A percentile compares a stretch with the other conserved stretches of the same genome.
phyloP scores from a whole-genome alignment of 371 early-diverging fungal species.

The Synchytrium microbalum region DNA sequence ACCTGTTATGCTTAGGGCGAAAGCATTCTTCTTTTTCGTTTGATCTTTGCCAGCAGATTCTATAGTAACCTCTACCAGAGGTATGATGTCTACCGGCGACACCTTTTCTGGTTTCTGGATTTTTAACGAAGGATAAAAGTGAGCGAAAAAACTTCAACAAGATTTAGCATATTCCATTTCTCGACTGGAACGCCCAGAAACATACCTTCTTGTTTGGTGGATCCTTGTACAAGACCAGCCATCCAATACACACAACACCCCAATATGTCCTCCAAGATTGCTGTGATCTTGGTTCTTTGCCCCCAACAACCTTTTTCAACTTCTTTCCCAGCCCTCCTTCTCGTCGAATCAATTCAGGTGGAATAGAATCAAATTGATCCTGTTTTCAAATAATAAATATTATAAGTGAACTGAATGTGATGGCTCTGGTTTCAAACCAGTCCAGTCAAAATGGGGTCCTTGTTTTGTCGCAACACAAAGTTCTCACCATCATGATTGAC shows the following conservation, averaged over 20 bases:
- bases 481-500: not conserved
- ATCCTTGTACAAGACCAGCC: constrained; percentile 38
- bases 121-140: constrained; percentile 1
- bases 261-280: constrained; percentile 32
- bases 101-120: constrained; percentile 16
- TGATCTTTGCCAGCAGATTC: constrained; percentile 25
- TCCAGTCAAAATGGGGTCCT: not conserved
- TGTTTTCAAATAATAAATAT: too few relatives aligned
- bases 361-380: constrained; percentile 27
- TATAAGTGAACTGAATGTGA: not conserved
- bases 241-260: constrained; percentile 36
- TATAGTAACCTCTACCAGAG: constrained; percentile 18
- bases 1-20: constrained; percentile 13
- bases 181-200: not conserved
- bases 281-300: constrained; percentile 16
- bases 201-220: constrained; percentile 18
- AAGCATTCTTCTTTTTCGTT: constrained; percentile 33
- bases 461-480: not conserved
- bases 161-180: not conserved
- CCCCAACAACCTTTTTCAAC: constrained; percentile 20
- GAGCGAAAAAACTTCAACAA: not conserved
- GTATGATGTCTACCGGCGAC: constrained; percentile 22
- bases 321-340: constrained; percentile 35
- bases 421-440: not conserved
- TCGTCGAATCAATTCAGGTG: constrained; percentile 34